These are phyloP conservation scores for Candolleomyces eurysporus DNA, from an alignment of 768 basidiomycete genomes.

Conservation along the genomic window DNA sequence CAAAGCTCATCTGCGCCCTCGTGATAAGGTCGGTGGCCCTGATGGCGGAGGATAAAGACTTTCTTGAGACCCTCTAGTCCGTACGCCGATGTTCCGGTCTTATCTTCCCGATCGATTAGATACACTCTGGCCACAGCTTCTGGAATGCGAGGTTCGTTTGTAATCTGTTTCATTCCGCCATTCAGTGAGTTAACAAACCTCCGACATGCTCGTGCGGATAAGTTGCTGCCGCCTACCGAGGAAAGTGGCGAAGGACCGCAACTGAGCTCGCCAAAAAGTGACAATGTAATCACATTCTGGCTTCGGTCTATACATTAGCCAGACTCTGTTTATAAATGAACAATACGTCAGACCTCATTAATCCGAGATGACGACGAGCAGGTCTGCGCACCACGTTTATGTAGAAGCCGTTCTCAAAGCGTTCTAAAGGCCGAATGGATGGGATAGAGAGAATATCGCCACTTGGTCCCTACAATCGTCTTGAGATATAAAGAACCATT, in stretches of 20 bases:
- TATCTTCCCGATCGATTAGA: slow-evolving; percentile 2
- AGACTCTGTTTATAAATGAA: too few relatives aligned
- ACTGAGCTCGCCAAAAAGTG: too few relatives aligned
- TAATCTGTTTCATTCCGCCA: background rate
- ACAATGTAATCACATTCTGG: too few relatives aligned
- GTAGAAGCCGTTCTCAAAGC: background rate
- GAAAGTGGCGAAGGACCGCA: too few relatives aligned
- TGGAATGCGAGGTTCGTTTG: background rate
- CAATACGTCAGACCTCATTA: too few relatives aligned
- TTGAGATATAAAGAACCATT: background rate
- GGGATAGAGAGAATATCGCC: background rate
- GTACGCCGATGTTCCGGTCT: slow-evolving; percentile 1
- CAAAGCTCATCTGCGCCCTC: background rate
- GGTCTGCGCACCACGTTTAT: too few relatives aligned
- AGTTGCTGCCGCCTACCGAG: too few relatives aligned
- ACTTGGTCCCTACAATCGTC: background rate
- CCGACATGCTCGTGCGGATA: background rate
- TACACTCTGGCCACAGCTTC: background rate
- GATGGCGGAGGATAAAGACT: background rate
- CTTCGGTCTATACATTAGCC: too few relatives aligned
- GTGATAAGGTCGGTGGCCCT: background rate
- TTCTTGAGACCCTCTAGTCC: background rate
- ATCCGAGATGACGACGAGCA: too few relatives aligned
- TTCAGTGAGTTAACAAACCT: background rate
- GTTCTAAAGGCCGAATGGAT: background rate